phyloP scores from a whole-genome alignment of 1,284 basidiomycete genomes.

The Uromyces viciae-fabae region DNA sequence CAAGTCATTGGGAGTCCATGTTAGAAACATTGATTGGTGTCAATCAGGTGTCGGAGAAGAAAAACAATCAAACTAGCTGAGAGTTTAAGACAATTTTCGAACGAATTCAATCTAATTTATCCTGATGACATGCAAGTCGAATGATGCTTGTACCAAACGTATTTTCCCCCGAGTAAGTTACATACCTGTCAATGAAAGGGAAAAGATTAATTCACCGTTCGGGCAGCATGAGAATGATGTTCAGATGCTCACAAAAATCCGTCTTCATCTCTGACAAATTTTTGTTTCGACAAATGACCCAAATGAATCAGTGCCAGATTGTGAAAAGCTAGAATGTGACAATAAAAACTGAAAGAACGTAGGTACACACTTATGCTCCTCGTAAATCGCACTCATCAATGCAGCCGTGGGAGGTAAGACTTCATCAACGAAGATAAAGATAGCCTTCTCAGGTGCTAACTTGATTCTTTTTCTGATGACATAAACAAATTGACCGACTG shows the following conservation, averaged over 20 bases:
- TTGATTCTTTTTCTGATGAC: conserved; percentile 99
- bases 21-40: neutral
- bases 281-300: too few relatives aligned
- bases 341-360: neutral
- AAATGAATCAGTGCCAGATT: neutral
- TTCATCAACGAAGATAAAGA: conserved; percentile 98
- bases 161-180: conserved; percentile 91
- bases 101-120: neutral
- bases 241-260: conserved; percentile 78
- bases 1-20: neutral
- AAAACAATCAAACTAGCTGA: neutral
- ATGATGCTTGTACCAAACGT: conserved; percentile 65
- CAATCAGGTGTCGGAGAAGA: neutral
- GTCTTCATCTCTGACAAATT: conserved; percentile 70
- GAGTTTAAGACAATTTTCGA: neutral
- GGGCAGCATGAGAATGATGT: neutral
- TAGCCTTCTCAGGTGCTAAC: conserved; percentile 98
- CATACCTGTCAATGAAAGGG: neutral
- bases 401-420: conserved; percentile 96
- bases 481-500: conserved; percentile 87
- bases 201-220: neutral
- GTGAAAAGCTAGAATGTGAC: neutral
- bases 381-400: conserved; percentile 97
- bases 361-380: conserved; percentile 71
- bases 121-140: neutral